Evolutionary conservation across 2,329 filamentous ascomycete species (phyloP).

Genomic region (Arthrobotrys conoides): DNA sequence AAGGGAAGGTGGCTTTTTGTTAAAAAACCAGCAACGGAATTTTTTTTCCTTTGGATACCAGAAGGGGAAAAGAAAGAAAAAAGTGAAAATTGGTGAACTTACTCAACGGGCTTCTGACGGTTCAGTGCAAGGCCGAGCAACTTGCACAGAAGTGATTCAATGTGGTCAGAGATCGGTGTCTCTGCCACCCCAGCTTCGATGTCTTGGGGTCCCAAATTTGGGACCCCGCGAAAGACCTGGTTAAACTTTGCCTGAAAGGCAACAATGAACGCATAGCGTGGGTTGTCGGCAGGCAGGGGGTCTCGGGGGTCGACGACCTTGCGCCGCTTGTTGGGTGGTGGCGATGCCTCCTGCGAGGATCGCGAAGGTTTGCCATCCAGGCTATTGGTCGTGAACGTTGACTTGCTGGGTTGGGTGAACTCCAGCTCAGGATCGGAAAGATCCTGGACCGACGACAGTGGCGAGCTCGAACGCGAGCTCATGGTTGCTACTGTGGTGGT

Average conservation of each 20-base stretch:
- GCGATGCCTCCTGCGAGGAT: slow-evolving; percentile 43
- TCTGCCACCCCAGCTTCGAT: slow-evolving; percentile 89
- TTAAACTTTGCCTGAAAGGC: slow-evolving; percentile 97
- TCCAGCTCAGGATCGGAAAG: slow-evolving; percentile 59
- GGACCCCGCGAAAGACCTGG: slow-evolving; percentile 87
- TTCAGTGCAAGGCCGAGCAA: slow-evolving; percentile 90
- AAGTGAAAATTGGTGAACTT: slow-evolving; percentile 68
- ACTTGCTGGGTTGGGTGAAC: slow-evolving; percentile 42
- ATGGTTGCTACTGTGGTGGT: slow-evolving; percentile 15
- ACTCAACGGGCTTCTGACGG: slow-evolving; percentile 99
- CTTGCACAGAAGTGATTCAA: slow-evolving; percentile 90
- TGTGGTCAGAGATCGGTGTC: slow-evolving; percentile 82
- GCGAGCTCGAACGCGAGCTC: slow-evolving; percentile 60
- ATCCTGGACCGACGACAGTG: slow-evolving; percentile 55
- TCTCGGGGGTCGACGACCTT: slow-evolving; percentile 59
- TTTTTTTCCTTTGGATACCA: neutral
- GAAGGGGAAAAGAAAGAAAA: neutral
- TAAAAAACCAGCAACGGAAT: no score
- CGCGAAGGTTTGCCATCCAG: slow-evolving; percentile 39
- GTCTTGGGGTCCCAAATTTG: slow-evolving; percentile 94
- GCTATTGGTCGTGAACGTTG: slow-evolving; percentile 36
- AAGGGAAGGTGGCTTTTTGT: slow-evolving; percentile 30
- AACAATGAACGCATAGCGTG: slow-evolving; percentile 80
- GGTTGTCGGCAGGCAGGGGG: slow-evolving; percentile 49
- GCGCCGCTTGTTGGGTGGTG: slow-evolving; percentile 50